Percentiles rank a stretch among this genome's conserved stretches.
These are phyloP conservation scores for Phytophthora gonapodyides DNA, from an alignment of 352 stramenopile species.

Conservation along the genomic window DNA sequence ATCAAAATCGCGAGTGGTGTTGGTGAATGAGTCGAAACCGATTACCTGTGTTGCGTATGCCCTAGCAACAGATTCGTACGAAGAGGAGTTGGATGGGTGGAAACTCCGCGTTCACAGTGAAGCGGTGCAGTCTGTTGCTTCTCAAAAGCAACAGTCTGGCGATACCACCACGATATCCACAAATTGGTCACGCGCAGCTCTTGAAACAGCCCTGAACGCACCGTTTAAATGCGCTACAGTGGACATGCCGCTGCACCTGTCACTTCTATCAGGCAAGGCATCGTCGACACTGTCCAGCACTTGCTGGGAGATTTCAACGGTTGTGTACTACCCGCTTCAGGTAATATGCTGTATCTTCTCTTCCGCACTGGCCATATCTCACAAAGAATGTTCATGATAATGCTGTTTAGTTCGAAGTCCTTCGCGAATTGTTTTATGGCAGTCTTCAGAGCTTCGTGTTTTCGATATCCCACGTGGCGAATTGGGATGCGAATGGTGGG, in stretches of 20 bases:
- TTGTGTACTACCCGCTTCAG: conserved; percentile 83
- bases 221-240: conserved; percentile 69
- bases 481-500: conserved; percentile 95
- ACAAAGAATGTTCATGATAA: background rate
- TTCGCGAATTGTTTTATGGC: conserved; percentile 91
- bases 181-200: conserved; percentile 70
- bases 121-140: conserved; percentile 32
- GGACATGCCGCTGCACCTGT: conserved; percentile 68
- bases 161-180: conserved; percentile 41
- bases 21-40: conserved; percentile 93
- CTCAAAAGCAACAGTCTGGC: conserved; percentile 24
- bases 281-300: conserved; percentile 36
- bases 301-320: conserved; percentile 74
- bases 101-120: conserved; percentile 64
- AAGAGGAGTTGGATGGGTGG: conserved; percentile 70
- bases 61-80: conserved; percentile 91
- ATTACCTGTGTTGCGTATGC: conserved; percentile 96
- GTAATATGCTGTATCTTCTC: conserved; percentile 27
- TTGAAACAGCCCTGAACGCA: conserved; percentile 52
- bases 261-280: conserved; percentile 49
- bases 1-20: conserved; percentile 88
- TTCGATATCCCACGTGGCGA: conserved; percentile 80
- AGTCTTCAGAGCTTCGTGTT: conserved; percentile 70
- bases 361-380: no score
- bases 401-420: conserved; percentile 85